Evolutionary conservation across 2,329 filamentous ascomycete genomes (phyloP).

Genomic region (Neurospora crassa): DNA sequence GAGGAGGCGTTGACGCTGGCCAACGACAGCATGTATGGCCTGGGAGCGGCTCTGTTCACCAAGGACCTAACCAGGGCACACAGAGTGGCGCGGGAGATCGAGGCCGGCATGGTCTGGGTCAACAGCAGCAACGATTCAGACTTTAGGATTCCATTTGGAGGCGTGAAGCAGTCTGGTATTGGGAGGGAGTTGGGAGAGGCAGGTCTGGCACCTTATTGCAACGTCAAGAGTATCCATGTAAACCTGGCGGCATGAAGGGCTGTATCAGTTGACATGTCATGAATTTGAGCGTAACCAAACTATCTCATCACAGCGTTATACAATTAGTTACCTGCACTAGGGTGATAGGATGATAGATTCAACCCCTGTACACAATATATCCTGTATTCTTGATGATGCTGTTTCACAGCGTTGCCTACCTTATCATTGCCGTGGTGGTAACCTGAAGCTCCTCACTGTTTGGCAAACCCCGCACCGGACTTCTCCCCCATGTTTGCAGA

Average conservation of each 20-base stretch:
- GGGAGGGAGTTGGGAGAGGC: slow-evolving; percentile 28
- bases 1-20: slow-evolving; percentile 27
- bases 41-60: slow-evolving; percentile 50
- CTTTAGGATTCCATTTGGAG: slow-evolving; percentile 44
- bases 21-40: slow-evolving; percentile 44
- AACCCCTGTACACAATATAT: background rate
- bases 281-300: background rate
- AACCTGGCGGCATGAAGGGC: slow-evolving; percentile 22
- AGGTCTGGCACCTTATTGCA: slow-evolving; percentile 26
- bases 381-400: background rate
- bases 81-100: slow-evolving; percentile 40
- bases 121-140: slow-evolving; percentile 33
- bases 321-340: too few species aligned
- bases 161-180: slow-evolving; percentile 29
- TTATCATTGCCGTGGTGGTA: too few species aligned
- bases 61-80: slow-evolving; percentile 39
- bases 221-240: slow-evolving; percentile 27
- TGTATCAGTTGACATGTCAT: background rate
- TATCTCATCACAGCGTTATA: background rate
- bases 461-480: background rate
- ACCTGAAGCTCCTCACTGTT: background rate
- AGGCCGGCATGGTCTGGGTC: slow-evolving; percentile 44
- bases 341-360: background rate
- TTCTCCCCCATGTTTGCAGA: background rate
- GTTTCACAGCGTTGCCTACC: background rate